Evolutionary conservation across 2,329 filamentous ascomycete species (phyloP).

Genomic region (Lomentospora prolificans): DNA sequence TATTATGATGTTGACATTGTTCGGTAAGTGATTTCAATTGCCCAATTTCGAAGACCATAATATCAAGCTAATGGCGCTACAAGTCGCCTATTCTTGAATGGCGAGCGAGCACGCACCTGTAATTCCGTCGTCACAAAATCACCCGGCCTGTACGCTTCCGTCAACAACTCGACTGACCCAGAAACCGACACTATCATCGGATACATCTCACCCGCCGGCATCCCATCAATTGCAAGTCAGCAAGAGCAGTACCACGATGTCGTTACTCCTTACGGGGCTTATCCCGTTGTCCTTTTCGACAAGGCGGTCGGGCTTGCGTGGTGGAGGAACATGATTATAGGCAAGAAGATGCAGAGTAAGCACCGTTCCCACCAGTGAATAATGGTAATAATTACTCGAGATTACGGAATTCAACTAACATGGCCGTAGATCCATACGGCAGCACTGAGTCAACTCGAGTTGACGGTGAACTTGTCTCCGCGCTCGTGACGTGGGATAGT

Average conservation of each 20-base stretch:
- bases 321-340: conserved; percentile 31
- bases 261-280: conserved; percentile 29
- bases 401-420: background rate
- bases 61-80: accelerated
- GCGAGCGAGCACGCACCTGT: conserved; percentile 30
- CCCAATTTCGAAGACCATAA: too few relatives aligned
- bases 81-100: conserved; percentile 28
- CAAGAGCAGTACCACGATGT: conserved; percentile 29
- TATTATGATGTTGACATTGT: conserved; percentile 31
- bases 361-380: background rate
- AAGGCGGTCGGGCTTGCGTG: conserved; percentile 28
- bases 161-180: conserved; percentile 31
- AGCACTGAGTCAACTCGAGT: conserved; percentile 29
- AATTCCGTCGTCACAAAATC: conserved; percentile 26
- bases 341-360: conserved; percentile 33
- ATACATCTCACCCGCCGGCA: conserved; percentile 31
- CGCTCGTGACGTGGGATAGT: conserved; percentile 32
- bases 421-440: conserved; percentile 24
- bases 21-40: conserved; percentile 15
- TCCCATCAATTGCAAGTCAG: conserved; percentile 28
- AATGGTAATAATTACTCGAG: background rate
- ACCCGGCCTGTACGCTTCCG: conserved; percentile 30
- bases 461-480: conserved; percentile 27
- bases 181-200: conserved; percentile 24
- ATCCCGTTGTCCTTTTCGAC: conserved; percentile 26